Evolutionary conservation across 2,329 filamentous ascomycete genomes (phyloP), one percentile per base, ranked within the genome.

Genomic region (Sordariomycetes sp.): DNA sequence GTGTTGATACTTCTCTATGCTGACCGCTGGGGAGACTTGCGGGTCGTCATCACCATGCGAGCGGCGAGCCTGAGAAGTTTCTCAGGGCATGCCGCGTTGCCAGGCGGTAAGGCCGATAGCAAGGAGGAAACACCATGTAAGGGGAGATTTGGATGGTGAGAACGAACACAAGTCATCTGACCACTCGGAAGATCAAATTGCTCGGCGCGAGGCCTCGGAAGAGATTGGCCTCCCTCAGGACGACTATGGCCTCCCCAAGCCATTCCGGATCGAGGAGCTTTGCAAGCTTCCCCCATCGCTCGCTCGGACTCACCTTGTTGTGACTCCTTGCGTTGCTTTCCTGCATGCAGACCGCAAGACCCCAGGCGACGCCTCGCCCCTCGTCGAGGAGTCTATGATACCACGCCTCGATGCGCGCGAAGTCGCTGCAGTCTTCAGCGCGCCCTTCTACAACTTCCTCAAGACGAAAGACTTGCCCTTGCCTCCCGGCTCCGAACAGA

Each of bases 361-460:
- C 30, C 35, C 49, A 3, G 25, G 18, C n/a, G 23, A 23, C 9
- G 25, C 26, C 8, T 16, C 27, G 11, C 33, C 33, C 17, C 64
- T 70, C 34, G 78, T 75, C 3, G 83, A 83, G 50, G 77, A 81
- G 45, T 73, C 68, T 40, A 72, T 88, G 58, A 86, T 86, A 39
- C 88, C 90, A 0, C 72, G 77, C 25, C 69, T 95, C 9, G 86
- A 95, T 58, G 84, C 87, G 2, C 81, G 84, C 44, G 90, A 96
- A 59, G 90, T 96, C 3, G 88, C 87, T 3, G 88, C 87, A 29
- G 86, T 96, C 21, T 96, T 96, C 61, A 90, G 85, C 5, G 88
- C 84, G 5, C 83, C 86, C 1, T 86, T 96, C 46, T 76, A 81
- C 54, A 84, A 87, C 53, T 95, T 96, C 54, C 62, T 96, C 34